Evolutionary conservation across 768 basidiomycete genomes (phyloP), one percentile per base, ranked within the genome.

Genomic region (Suillus luteus): DNA sequence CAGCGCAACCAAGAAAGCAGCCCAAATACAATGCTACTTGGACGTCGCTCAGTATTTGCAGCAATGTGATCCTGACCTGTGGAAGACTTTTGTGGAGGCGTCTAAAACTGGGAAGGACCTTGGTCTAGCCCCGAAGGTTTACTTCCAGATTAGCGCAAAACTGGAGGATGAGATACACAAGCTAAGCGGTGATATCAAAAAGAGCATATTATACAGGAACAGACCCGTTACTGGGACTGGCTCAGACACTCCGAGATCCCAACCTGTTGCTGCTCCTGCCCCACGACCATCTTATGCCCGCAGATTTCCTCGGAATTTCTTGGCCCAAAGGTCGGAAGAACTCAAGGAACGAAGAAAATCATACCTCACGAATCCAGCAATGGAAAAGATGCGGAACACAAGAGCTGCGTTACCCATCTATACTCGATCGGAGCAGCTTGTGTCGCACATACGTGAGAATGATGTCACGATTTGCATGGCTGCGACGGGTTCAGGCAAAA

Each of bases 381-480:
- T 90, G 70, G 85, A 86, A 59, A 78, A 76, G 58, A 91, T 97
- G 80, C 86, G 95, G 5, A 73, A 79, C 6, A 83, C 85, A 17
- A 85, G 95, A 60, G 79, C 80, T 41, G 71, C 85, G 8, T 82
- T 98, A 1, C 96, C 96, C 14, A 89, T 98, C 12, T 87, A 85
- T 66, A 81, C 87, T 19, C 84, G 87, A 65, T 83, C 89, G 2
- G 78, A 82, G 5, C 83, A 90, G 11, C 81, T 97, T 48, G 72
- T 96, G 59, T 72, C 81, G 2, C 88, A 90, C 65, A 87, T 98
- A 67, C 77, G 80, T 22, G 77, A 84, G 37, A 87, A 96, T 74
- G 91, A 95, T 15, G 93, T 97, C 63, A 92, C 92, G 0, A 87
- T 96, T 68, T 87, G 90, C 68, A 91, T 94, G 89, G 93, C 93